Percentiles rank a stretch among this genome's conserved stretches.
Evolutionary conservation across 2,329 filamentous ascomycete species (phyloP).

Genomic region (Aspergillus fructus): DNA sequence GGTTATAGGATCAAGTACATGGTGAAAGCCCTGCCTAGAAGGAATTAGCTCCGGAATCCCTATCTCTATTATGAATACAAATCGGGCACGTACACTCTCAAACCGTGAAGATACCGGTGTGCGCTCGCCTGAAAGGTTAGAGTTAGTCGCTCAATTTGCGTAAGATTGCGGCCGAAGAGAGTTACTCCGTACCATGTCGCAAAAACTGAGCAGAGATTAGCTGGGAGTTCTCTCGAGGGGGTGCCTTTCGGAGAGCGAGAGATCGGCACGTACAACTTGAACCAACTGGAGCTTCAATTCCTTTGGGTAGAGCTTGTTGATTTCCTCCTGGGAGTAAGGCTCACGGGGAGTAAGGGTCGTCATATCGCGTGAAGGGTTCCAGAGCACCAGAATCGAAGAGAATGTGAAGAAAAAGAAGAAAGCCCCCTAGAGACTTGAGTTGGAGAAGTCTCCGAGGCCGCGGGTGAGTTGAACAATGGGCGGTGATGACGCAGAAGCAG

Average conservation of each 20-base stretch:
- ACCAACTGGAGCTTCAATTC: slow-evolving; percentile 81
- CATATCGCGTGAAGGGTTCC: slow-evolving; percentile 54
- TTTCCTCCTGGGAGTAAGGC: slow-evolving; percentile 78
- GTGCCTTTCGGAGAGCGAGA: not conserved
- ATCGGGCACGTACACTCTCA: slow-evolving; percentile 58
- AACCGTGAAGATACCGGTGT: slow-evolving; percentile 88
- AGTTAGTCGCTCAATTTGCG: not conserved
- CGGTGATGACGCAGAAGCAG: slow-evolving; percentile 16
- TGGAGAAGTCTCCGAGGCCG: not conserved
- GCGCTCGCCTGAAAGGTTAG: slow-evolving; percentile 57
- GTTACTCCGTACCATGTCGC: slow-evolving; percentile 63
- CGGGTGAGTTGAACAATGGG: not conserved
- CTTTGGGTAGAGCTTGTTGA: slow-evolving; percentile 76
- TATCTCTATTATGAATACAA: not conserved
- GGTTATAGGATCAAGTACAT: slow-evolving; percentile 35
- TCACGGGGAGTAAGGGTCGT: slow-evolving; percentile 71
- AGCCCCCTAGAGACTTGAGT: not conserved
- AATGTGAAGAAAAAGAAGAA: not conserved
- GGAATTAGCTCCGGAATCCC: slow-evolving; percentile 19
- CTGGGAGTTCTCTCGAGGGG: slow-evolving; percentile 12
- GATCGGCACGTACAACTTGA: slow-evolving; percentile 62
- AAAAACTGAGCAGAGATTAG: slow-evolving; percentile 52
- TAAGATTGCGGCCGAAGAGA: not conserved
- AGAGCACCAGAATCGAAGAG: not conserved
- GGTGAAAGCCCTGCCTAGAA: slow-evolving; percentile 49